Evolutionary conservation across 2,329 filamentous ascomycete species (phyloP), one percentile per base, ranked within the genome.

Genomic region (Trichoderma oligosporum): DNA sequence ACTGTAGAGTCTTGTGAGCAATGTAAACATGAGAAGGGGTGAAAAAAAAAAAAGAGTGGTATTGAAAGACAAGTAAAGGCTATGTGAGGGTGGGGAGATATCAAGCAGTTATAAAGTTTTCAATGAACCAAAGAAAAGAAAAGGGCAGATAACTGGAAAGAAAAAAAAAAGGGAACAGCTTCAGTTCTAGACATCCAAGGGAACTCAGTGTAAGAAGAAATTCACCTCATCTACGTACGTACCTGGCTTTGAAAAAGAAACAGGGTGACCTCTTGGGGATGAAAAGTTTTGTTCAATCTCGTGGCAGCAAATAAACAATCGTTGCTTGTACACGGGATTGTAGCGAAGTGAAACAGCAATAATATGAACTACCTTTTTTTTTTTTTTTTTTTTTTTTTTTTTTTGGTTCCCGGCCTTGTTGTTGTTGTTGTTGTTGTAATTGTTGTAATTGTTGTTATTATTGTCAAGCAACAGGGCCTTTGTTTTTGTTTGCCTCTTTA

Each of bases 271-370:
- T n/a, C n/a, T n/a, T n/a, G n/a, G n/a, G n/a, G n/a, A n/a, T n/a
- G n/a, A n/a, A n/a, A n/a, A n/a, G n/a, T n/a, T n/a, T n/a, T n/a
- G n/a, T n/a, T n/a, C n/a, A n/a, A n/a, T n/a, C n/a, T n/a, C n/a
- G n/a, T n/a, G n/a, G n/a, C n/a, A n/a, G n/a, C n/a, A n/a, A n/a
- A n/a, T n/a, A n/a, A n/a, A n/a, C n/a, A n/a, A n/a, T n/a, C n/a
- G 51, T 55, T 38, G 38, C 51, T 55, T 55, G 41, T n/a, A 11
- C n/a, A 22, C 51, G 51, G 41, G 41, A 55, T 36, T 38, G 41
- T 55, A 55, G 51, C 51, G 51, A 46, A 55, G 51, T 55, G 51
- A 38, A 41, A 55, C 51, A 55, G 41, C 31, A 54, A 38, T 18
- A 16, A 27, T n/a, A 24, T 31, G n/a, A 14, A n/a, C 41, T 38